phyloP scores from a whole-genome alignment of 139 green algal genomes.

The Chlamydomonas eustigma region DNA sequence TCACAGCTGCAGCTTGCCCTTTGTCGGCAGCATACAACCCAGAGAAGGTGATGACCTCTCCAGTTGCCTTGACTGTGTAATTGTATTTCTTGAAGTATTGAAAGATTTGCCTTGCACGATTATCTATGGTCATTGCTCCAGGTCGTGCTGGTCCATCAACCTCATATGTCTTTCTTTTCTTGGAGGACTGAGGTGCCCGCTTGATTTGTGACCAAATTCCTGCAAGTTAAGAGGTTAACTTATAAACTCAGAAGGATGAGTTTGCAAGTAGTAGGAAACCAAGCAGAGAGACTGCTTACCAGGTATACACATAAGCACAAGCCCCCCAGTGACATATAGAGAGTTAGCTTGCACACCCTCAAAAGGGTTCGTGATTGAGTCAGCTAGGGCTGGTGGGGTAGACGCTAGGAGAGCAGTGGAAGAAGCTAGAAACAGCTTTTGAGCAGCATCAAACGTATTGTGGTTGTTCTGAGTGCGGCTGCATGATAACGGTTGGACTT shows the following conservation, averaged over 20 bases:
- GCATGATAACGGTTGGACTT: too few species aligned
- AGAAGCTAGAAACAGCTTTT: too few species aligned
- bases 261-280: not conserved
- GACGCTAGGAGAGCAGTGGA: constrained; percentile 7
- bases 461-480: too few species aligned
- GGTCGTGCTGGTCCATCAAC: constrained; percentile 56
- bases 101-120: constrained; percentile 64
- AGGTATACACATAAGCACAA: constrained; percentile 72
- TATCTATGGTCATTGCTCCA: constrained; percentile 57
- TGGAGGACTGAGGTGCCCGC: constrained; percentile 72
- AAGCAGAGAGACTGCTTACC: constrained; percentile 11
- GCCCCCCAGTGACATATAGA: constrained; percentile 79
- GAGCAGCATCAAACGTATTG: too few species aligned
- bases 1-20: constrained; percentile 75
- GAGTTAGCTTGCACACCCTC: constrained; percentile 41
- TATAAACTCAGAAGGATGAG: constrained; percentile 10
- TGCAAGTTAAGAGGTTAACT: too few species aligned
- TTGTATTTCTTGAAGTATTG: constrained; percentile 82
- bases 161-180: constrained; percentile 74
- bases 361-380: constrained; percentile 26
- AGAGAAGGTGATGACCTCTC: constrained; percentile 85
- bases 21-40: constrained; percentile 71
- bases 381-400: not conserved
- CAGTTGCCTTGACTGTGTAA: constrained; percentile 74
- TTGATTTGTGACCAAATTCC: constrained; percentile 90